A percentile compares a stretch with the other conserved stretches of the same genome.
Evolutionary conservation across 2,329 filamentous ascomycete species (phyloP).

Genomic region (Aureobasidium sp.): DNA sequence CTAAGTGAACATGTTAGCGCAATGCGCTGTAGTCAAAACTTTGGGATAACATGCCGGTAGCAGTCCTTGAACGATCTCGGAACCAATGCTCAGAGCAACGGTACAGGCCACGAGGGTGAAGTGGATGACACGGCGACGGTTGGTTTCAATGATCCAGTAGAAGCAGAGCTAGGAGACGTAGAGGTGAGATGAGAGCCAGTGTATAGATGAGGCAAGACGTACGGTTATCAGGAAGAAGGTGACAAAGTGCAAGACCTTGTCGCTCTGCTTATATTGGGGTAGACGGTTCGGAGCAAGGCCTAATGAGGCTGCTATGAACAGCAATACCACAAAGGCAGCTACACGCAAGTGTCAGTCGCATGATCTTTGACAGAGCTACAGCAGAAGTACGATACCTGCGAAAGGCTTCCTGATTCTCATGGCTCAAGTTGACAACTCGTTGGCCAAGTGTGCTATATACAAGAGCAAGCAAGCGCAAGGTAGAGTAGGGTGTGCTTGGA

Average conservation of each 20-base stretch:
- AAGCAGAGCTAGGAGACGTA: conserved; percentile 48
- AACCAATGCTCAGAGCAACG: conserved; percentile 59
- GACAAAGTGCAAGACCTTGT: conserved; percentile 79
- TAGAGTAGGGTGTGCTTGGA: neutral
- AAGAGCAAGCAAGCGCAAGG: neutral
- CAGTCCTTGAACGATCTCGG: conserved; percentile 66
- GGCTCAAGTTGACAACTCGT: neutral
- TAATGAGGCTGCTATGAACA: conserved; percentile 64
- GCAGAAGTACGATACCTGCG: conserved; percentile 54
- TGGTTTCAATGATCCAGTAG: conserved; percentile 96
- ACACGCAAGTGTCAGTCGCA: neutral
- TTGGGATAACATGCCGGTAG: conserved; percentile 48
- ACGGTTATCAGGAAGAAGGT: conserved; percentile 87
- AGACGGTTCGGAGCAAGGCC: conserved; percentile 57
- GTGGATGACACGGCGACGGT: conserved; percentile 74
- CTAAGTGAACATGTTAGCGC: conserved; percentile 16
- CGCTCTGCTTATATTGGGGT: conserved; percentile 58
- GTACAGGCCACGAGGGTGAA: conserved; percentile 77
- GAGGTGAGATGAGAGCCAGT: neutral
- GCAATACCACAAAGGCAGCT: conserved; percentile 49
- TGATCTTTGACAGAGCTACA: neutral
- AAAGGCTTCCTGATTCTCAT: conserved; percentile 88
- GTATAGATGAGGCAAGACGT: conserved; percentile 16
- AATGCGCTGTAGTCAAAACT: neutral
- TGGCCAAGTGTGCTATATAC: neutral